A percentile compares a stretch with the other conserved stretches of the same genome.
Conservation (phyloP, 2,329 filamentous ascomycete genomes). For the Ilyonectria sp. region DNA sequence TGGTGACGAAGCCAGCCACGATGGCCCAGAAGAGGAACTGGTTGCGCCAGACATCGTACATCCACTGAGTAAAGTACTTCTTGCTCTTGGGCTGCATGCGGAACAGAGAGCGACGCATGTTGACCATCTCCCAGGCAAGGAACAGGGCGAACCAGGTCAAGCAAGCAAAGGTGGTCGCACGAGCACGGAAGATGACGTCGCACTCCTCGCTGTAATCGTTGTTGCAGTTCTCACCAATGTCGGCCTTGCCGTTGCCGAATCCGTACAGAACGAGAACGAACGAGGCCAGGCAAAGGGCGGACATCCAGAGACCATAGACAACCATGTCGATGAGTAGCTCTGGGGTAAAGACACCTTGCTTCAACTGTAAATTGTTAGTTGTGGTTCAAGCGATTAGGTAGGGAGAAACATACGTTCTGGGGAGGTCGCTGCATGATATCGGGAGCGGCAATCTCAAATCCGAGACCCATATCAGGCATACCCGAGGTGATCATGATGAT, state of each 20-base stretch:
- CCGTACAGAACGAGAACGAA: conserved; percentile 69
- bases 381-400: no score
- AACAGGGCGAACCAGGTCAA: conserved; percentile 83
- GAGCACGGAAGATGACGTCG: conserved; percentile 76
- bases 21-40: conserved; percentile 78
- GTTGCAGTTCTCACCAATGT: conserved; percentile 74
- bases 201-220: conserved; percentile 66
- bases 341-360: conserved; percentile 73
- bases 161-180: conserved; percentile 81
- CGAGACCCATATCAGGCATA: conserved; percentile 82
- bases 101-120: conserved; percentile 80
- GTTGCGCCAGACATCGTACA: conserved; percentile 77
- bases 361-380: conserved; percentile 46
- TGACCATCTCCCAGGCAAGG: conserved; percentile 82
- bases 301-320: conserved; percentile 78
- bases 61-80: conserved; percentile 75
- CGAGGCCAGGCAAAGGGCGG: conserved; percentile 68
- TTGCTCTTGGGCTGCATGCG: conserved; percentile 77
- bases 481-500: conserved; percentile 85
- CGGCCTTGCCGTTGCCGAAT: conserved; percentile 61
- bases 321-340: conserved; percentile 78
- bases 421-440: conserved; percentile 81
- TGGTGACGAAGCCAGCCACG: conserved; percentile 60
- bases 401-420: conserved; percentile 64
- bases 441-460: conserved; percentile 77